Base-by-base conservation (phyloP, 495 filamentous ascomycete species). In the Lophiostoma macrostomum region DNA sequence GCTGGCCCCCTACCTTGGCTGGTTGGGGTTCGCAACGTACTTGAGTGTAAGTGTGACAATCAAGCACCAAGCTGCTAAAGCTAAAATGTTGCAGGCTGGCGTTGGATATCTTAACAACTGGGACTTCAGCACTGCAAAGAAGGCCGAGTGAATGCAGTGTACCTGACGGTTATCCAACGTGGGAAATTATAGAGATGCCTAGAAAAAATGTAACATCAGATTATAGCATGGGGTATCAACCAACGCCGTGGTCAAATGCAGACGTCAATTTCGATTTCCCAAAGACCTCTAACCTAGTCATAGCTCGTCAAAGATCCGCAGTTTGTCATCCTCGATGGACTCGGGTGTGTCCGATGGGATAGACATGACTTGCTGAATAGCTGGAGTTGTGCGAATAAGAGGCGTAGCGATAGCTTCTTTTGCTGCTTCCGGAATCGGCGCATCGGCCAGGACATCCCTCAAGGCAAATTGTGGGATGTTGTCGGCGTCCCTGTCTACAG, bases 21-120 rank as follows among this genome's bases (percentile, higher is more conserved):
- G 91, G 91, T 67, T 96, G 50, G 71, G 83, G 16, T 95, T 90
- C 66, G 90, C 89, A 27, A 87, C 86, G 0, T 95, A 94, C 60
- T 68, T 95, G 47, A 84, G 77, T 58, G 74, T 72, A 61, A 48
- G 67, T 51, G 22, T 42, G 24, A 32, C 4, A n/a, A n/a, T 3
- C 11, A 10, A 39, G 23, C 31, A 3, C 12, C 19, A 32, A 14
- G 13, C 4, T 40, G 50, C 25, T 14, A 2, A 34, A 25, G 23
- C 36, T 37, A 32, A 55, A 1, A 1, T 32, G 22, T 23, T 23
- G 4, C 16, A 73, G 66, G 76, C 75, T 27, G 87, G 86, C 0
- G 77, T 79, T 11, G 87, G 89, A 13, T 77, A 86, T 53, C 68
- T 94, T 69, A 95, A 95, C 61, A 63, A 74, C 37, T 95, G 89